Base-by-base conservation (phyloP, 2,329 filamentous ascomycete species). In the Trichoderma sp. region DNA sequence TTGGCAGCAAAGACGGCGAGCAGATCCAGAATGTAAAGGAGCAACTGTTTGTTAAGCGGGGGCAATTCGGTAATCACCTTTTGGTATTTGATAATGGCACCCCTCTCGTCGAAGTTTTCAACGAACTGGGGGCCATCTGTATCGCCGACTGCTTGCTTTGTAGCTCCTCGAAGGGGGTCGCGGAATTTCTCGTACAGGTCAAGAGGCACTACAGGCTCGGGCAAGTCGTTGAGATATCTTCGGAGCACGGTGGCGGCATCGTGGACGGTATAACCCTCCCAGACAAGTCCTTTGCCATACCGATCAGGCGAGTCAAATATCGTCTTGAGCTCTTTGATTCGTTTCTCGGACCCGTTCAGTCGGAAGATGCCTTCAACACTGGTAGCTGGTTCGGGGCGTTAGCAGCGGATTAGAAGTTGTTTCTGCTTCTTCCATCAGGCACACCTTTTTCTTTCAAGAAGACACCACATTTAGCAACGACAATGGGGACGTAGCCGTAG, bases 1-100 rank as follows among this genome's bases (percentile, higher is more conserved):
- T 99, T 99, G 73, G 94, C 95, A 5, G 95, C 94, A 76, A 99
- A 99, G 17, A 99, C 95, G 2, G 95, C 95, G 27, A 99, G 87
- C 13, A 99, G 84, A 79, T 99, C 95, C 48, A 99, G 87, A 67
- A 99, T 97, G 78, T 99, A 99, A 25, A 99, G 87, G 15, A 99
- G 86, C 2, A 99, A 83, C 79, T 99, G 95, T 68, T 94, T 90
- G 77, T 99, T 98, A 37, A 99, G 83, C 1, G 94, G 92, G 10
- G 95, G 95, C 13, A 99, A 84, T 74, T 97, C 92, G 45, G 93
- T 97, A 76, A 99, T 99, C 54, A 98, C 86, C 71, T 87, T 87
- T 77, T 99, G 94, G 76, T 97, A 99, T 68, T 87, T 89, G 42
- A 82, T 82, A 70, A 99, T 97, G 52, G 94, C 94, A 45, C 86